Percentiles rank a stretch among this genome's conserved stretches.
These are phyloP conservation scores for Colletotrichum chlorophyti DNA, from an alignment of 2,329 filamentous ascomycete species.

Conservation along the genomic window DNA sequence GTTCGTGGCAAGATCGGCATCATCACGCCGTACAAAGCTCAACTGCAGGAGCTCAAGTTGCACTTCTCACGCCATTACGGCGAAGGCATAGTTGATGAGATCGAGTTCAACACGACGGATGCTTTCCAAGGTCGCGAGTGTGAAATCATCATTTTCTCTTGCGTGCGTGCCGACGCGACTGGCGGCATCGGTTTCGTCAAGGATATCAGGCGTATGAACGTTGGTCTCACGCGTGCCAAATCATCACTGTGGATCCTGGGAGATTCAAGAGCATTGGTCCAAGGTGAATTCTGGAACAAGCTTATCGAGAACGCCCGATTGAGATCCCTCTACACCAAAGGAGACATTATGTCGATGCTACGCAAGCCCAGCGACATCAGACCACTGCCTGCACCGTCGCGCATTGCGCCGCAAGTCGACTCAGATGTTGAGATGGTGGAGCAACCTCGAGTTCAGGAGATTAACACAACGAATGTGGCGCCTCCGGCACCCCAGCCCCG, in stretches of 20 bases:
- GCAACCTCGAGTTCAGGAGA: conserved; percentile 10
- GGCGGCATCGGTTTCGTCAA: conserved; percentile 98
- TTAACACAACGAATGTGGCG: conserved; percentile 27
- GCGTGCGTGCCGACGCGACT: conserved; percentile 89
- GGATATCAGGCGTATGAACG: conserved; percentile 99
- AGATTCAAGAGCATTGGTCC: conserved; percentile 83
- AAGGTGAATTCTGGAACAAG: conserved; percentile 90
- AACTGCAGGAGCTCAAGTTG: conserved; percentile 79
- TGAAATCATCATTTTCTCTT: conserved; percentile 98
- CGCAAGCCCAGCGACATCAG: conserved; percentile 46
- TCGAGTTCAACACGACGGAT: conserved; percentile 99
- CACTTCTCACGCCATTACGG: conserved; percentile 79
- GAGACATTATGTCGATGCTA: conserved; percentile 59
- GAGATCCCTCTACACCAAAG: conserved; percentile 79
- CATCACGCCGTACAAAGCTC: conserved; percentile 97
- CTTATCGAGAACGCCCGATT: conserved; percentile 82
- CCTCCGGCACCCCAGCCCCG: not conserved
- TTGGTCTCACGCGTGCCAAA: conserved; percentile 94
- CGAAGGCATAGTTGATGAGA: conserved; percentile 73
- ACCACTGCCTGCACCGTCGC: conserved; percentile 23
- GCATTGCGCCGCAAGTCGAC: conserved; percentile 36
- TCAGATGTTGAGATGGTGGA: not conserved
- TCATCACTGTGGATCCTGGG: conserved; percentile 96
- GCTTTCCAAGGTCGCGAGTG: conserved; percentile 97
- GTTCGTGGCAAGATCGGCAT: conserved; percentile 89